These are phyloP conservation scores for Sarocladiaceae sp. DNA, from an alignment of 2,329 filamentous ascomycete genomes.

Conservation along the genomic window DNA sequence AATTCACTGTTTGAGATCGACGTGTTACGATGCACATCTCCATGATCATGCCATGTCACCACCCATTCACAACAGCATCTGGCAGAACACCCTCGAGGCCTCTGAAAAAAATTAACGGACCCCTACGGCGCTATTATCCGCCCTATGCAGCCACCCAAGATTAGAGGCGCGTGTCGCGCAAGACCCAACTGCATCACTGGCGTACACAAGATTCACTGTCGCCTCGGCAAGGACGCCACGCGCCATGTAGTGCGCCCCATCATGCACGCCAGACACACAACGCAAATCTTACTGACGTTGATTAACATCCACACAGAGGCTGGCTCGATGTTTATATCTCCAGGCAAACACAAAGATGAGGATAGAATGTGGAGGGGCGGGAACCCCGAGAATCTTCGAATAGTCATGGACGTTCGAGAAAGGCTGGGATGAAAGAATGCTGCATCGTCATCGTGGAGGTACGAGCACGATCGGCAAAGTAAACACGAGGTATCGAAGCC, in stretches of 20 bases:
- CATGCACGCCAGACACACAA: not conserved
- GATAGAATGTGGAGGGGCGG: not conserved
- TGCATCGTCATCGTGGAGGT: not conserved
- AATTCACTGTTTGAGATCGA: not conserved
- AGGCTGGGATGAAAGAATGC: not conserved
- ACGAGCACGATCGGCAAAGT: not conserved
- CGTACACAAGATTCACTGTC: not conserved
- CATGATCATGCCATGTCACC: not conserved
- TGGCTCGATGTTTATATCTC: too few relatives aligned
- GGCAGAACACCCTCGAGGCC: not conserved
- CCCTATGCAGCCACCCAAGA: not conserved
- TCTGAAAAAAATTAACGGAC: not conserved
- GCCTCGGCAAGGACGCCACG: constrained; percentile 2
- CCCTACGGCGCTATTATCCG: not conserved
- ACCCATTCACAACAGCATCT: too few relatives aligned
- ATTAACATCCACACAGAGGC: too few relatives aligned
- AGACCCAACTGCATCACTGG: not conserved
- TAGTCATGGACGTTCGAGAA: not conserved
- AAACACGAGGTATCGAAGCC: not conserved
- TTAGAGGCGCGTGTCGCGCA: not conserved
- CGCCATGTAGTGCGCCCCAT: not conserved
- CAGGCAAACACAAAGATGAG: too few relatives aligned
- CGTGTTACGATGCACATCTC: not conserved
- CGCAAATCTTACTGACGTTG: not conserved
- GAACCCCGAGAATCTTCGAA: too few relatives aligned